Conservation (phyloP, 768 basidiomycete species). For the Suillus sp. region DNA sequence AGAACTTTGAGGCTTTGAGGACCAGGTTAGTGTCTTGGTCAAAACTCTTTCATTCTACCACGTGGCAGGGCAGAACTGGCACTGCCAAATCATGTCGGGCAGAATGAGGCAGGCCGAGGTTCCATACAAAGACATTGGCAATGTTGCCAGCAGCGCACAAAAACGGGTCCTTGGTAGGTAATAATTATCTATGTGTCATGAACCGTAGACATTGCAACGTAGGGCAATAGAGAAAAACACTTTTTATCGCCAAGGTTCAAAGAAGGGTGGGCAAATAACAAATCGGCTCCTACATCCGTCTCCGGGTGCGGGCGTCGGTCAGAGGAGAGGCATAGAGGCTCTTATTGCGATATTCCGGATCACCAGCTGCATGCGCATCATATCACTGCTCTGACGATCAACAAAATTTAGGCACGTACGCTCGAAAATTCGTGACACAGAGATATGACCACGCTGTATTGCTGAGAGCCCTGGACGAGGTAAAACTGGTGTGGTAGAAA, state of each 20-base stretch:
- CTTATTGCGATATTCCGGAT: conserved; percentile 1
- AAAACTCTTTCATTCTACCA: neutral
- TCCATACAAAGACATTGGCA: neutral
- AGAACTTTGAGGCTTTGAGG: neutral
- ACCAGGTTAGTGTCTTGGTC: neutral
- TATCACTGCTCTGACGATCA: neutral
- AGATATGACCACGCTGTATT: neutral
- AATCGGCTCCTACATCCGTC: neutral
- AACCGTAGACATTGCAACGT: neutral
- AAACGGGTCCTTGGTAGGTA: neutral
- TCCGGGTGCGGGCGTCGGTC: neutral
- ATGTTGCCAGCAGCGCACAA: neutral
- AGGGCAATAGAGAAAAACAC: neutral
- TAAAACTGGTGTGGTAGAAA: neutral
- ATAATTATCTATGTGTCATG: neutral
- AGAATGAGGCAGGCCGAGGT: neutral
- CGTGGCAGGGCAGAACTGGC: neutral
- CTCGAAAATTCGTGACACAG: neutral
- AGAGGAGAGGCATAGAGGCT: conserved; percentile 5
- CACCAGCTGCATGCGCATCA: neutral
- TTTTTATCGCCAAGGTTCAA: neutral
- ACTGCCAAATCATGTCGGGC: neutral
- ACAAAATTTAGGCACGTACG: neutral
- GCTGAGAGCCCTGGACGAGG: neutral
- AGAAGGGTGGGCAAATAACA: neutral